phyloP scores from a whole-genome alignment of 257 asterid genomes.

The Primulina eburnea region DNA sequence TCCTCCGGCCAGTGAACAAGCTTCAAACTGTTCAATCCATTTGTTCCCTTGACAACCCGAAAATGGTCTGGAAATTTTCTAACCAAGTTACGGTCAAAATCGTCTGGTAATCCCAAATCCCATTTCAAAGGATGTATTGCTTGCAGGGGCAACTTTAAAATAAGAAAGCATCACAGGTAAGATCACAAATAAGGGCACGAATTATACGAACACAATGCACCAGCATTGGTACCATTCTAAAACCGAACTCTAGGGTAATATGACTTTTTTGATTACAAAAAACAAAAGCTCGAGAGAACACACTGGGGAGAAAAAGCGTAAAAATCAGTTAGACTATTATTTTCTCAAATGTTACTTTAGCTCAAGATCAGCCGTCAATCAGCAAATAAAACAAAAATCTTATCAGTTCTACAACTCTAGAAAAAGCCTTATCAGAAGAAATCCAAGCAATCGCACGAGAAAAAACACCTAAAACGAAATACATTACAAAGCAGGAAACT shows the following conservation, averaged over 20 bases:
- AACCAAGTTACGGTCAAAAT: constrained; percentile 58
- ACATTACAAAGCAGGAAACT: neutral
- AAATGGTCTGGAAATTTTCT: constrained; percentile 62
- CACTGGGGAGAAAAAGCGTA: too few species aligned
- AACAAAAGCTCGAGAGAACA: too few species aligned
- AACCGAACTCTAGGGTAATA: too few species aligned
- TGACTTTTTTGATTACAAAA: too few species aligned
- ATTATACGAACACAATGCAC: too few species aligned
- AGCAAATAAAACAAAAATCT: neutral
- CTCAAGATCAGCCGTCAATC: too few species aligned
- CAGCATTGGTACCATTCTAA: too few species aligned
- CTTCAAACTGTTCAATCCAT: constrained; percentile 64
- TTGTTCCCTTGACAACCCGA: constrained; percentile 52
- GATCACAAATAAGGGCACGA: too few species aligned
- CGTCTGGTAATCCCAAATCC: constrained; percentile 91
- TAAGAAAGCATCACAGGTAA: constrained; percentile 14
- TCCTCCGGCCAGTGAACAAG: constrained; percentile 71
- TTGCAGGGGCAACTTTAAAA: constrained; percentile 64
- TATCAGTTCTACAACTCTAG: neutral
- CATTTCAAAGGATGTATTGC: constrained; percentile 74
- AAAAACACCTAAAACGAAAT: neutral
- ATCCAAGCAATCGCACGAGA: neutral
- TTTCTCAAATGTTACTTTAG: too few species aligned
- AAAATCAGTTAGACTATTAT: too few species aligned
- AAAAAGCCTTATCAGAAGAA: neutral